Evolutionary conservation across 768 basidiomycete species (phyloP), one percentile per base, ranked within the genome.

Genomic region (Tulasnella calospora): DNA sequence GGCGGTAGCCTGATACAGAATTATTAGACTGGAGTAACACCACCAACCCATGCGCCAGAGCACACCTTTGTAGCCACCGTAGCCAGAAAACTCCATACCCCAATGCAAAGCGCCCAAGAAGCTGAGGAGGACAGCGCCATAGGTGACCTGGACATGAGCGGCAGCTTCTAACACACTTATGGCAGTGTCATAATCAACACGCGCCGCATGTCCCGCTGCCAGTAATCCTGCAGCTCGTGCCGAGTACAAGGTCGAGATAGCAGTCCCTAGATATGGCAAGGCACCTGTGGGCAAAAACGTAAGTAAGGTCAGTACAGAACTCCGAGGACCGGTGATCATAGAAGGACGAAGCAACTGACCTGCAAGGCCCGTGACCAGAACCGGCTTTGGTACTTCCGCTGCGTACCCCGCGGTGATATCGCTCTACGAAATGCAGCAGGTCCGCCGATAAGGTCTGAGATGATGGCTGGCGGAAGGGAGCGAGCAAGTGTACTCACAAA

Each of bases 31-130:
- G 3, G 41, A 15, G 47, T 0, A 21, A 74, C 15, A 35, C 61
- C 13, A 10, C 4, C 33, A 10, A 7, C 61, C 12, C 15, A 12
- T 30, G 61, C 30, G 35, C 30, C 12, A 35, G 6, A 30, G 71
- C 77, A 33, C 41, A 73, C 77, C 95, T 79, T 96, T 90, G 69
- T 88, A 85, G 8, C 97, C 97, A 35, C 95, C 94, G 71, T 90
- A 90, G 7, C 89, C 92, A 0, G 94, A 88, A 81, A 98, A 95
- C 84, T 99, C 96, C 90, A 99, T 94, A 21, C 97, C 96, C 96
- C 97, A 98, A 83, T 96, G 95, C 27, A 96, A 83, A 15, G 94
- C 94, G 77, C 95, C 96, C 36, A 99, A 88, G 89, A 98, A 98
- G 69, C 94, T 95, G 41, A 99, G 89, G 86, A 99, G 89, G 79